Evolutionary conservation across 768 basidiomycete genomes (phyloP).

Genomic region (Lepiota subincarnata): DNA sequence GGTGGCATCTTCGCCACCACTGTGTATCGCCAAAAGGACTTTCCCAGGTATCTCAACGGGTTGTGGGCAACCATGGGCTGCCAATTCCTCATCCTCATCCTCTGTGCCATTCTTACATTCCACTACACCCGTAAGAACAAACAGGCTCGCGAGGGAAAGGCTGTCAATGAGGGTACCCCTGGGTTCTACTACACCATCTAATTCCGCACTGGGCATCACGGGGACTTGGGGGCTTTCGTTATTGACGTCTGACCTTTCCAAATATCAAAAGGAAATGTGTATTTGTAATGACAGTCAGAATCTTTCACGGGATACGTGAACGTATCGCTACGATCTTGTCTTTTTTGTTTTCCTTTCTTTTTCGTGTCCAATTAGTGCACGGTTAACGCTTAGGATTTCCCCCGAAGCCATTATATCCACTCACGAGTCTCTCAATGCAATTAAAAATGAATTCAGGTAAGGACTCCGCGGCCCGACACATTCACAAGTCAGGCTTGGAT

Average conservation of each 20-base stretch:
- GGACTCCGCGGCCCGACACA: too few species aligned
- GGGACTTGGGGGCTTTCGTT: not conserved
- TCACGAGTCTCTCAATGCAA: too few species aligned
- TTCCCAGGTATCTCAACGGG: conserved; percentile 28
- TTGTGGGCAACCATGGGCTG: conserved; percentile 34
- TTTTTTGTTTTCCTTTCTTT: too few species aligned
- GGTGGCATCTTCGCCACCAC: conserved; percentile 37
- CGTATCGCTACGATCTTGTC: too few species aligned
- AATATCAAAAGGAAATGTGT: too few species aligned
- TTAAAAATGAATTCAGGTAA: too few species aligned
- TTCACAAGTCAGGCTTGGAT: too few species aligned
- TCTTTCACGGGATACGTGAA: too few species aligned
- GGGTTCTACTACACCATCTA: conserved; percentile 39
- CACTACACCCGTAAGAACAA: conserved; percentile 27
- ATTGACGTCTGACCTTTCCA: not conserved
- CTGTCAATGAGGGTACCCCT: conserved; percentile 29
- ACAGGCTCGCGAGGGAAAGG: conserved; percentile 27
- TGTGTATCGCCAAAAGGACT: conserved; percentile 32
- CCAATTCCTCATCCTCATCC: conserved; percentile 28
- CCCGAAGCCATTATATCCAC: too few species aligned
- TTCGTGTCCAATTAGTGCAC: too few species aligned
- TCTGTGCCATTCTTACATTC: conserved; percentile 24
- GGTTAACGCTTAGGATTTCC: too few species aligned
- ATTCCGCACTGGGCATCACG: conserved; percentile 5
- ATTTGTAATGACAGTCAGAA: too few species aligned